Percentiles rank a stretch among this genome's conserved stretches.
phyloP scores from a whole-genome alignment of 2,329 filamentous ascomycete species.

The Phaeomoniella chlamydospora region DNA sequence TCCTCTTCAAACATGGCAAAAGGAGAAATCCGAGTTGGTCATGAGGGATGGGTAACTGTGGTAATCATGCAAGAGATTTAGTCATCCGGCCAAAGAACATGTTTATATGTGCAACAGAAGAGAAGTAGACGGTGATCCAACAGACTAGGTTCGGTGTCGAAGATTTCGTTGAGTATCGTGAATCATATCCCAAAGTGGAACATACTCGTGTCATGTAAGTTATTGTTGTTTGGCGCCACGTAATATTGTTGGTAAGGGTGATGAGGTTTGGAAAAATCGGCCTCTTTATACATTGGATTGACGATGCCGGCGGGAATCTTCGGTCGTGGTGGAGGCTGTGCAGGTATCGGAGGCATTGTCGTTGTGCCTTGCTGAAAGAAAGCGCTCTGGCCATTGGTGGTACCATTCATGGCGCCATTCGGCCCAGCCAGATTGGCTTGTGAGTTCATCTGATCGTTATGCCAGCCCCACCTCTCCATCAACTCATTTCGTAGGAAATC shows the following conservation, averaged over 20 bases:
- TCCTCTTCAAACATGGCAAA: too few relatives aligned
- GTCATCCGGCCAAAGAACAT: too few relatives aligned
- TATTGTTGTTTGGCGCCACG: conserved; percentile 49
- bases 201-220: conserved; percentile 6
- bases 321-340: conserved; percentile 17
- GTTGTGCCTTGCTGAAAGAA: conserved; percentile 8
- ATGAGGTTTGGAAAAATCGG: conserved; percentile 63
- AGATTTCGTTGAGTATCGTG: background rate
- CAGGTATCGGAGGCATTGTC: conserved; percentile 10
- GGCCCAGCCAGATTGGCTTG: conserved; percentile 18
- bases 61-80: too few relatives aligned
- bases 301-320: conserved; percentile 33
- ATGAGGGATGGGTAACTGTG: too few relatives aligned
- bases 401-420: conserved; percentile 11
- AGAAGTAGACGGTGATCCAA: too few relatives aligned
- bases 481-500: conserved; percentile 59
- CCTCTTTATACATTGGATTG: conserved; percentile 56
- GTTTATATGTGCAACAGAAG: too few relatives aligned
- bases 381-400: conserved; percentile 5
- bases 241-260: conserved; percentile 75
- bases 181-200: background rate
- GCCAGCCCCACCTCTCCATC: conserved; percentile 66
- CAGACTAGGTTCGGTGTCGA: too few relatives aligned
- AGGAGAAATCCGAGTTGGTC: too few relatives aligned
- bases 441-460: conserved; percentile 23